Evolutionary conservation across 805 yeast genomes (phyloP).

Genomic region (Saccharomyces mikatae): DNA sequence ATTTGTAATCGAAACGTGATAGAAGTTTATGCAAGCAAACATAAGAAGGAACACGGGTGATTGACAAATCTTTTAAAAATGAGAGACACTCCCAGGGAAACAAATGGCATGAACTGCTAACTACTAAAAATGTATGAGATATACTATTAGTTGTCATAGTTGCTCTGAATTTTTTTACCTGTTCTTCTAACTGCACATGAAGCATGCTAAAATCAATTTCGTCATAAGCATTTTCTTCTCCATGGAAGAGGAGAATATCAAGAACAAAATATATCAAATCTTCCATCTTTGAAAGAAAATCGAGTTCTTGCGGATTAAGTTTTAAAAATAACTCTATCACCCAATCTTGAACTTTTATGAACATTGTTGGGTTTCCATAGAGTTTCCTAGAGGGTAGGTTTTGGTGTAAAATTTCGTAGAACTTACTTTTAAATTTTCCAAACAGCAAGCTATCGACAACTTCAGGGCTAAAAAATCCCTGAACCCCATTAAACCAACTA

Average conservation of each 20-base stretch:
- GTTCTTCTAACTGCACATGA: slow-evolving; percentile 42
- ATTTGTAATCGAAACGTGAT: slow-evolving; percentile 8
- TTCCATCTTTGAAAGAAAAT: slow-evolving; percentile 38
- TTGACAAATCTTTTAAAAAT: slow-evolving; percentile 43
- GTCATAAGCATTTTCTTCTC: slow-evolving; percentile 57
- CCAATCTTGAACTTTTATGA: slow-evolving; percentile 36
- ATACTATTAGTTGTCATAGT: slow-evolving; percentile 7
- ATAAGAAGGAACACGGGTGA: slow-evolving; percentile 71
- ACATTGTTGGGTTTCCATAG: slow-evolving; percentile 16
- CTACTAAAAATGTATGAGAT: slow-evolving; percentile 58
- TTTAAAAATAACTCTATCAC: slow-evolving; percentile 46
- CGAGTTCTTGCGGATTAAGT: slow-evolving; percentile 29
- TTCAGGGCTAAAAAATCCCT: slow-evolving; percentile 45
- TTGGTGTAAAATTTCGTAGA: slow-evolving; percentile 36
- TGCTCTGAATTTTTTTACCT: slow-evolving; percentile 33
- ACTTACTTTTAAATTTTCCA: slow-evolving; percentile 30
- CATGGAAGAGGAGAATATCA: slow-evolving; percentile 53
- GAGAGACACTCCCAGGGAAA: slow-evolving; percentile 90
- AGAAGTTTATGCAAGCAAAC: slow-evolving; percentile 34
- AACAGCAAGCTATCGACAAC: slow-evolving; percentile 23
- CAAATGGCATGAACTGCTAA: slow-evolving; percentile 54
- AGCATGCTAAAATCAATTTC: slow-evolving; percentile 54
- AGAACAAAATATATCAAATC: slow-evolving; percentile 57
- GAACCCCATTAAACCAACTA: slow-evolving; percentile 73
- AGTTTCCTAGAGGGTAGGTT: slow-evolving; percentile 42